Base-by-base conservation (phyloP, 1,284 basidiomycete species). In the Pyrrhoderma lamaoense region DNA sequence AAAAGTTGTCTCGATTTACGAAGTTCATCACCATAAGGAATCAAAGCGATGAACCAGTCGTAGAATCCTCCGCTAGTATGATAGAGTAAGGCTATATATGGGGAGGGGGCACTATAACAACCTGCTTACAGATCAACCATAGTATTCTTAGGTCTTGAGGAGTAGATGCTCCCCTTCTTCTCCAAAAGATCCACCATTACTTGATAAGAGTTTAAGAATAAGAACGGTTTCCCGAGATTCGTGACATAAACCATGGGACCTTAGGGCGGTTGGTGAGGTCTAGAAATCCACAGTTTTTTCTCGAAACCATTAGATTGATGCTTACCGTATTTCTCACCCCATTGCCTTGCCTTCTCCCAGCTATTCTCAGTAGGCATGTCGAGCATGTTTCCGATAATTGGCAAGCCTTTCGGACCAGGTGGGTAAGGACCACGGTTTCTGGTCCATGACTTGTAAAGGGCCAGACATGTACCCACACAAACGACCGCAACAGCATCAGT, bases 21-120 rank as follows among this genome's bases (percentile, higher is more conserved):
- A 59, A 61, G 64, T 27, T 44, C 42, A 3, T 60, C 55, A 18
- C 60, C 60, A 27, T 65, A 64, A 2, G 54, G 58, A 34, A 58
- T 51, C 31, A 61, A 19, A 1, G 48, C 19, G 9, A 38, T 34
- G 22, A 42, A 31, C 53, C 53, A 54, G 16, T 40, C 38, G n/a
- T 9, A 14, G 47, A 47, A 54, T 16, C 48, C 43, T 46, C 50
- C 35, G 1, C 43, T 51, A 31, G n/a, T n/a, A n/a, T n/a, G n/a
- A n/a, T n/a, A n/a, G n/a, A n/a, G 27, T 11, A 31, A 31, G 27
- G 27, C 27, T 31, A 11, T 31, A n/a, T n/a, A n/a, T n/a, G n/a
- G 27, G 11, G 27, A 40, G 14, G 4, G 14, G 16, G 8, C n/a
- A 40, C n/a, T 11, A 44, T 14, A 9, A 44, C n/a, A 22, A 4